These are phyloP conservation scores for Cladosporium austrohemisphaericum DNA, from an alignment of 2,329 filamentous ascomycete genomes.

Conservation along the genomic window DNA sequence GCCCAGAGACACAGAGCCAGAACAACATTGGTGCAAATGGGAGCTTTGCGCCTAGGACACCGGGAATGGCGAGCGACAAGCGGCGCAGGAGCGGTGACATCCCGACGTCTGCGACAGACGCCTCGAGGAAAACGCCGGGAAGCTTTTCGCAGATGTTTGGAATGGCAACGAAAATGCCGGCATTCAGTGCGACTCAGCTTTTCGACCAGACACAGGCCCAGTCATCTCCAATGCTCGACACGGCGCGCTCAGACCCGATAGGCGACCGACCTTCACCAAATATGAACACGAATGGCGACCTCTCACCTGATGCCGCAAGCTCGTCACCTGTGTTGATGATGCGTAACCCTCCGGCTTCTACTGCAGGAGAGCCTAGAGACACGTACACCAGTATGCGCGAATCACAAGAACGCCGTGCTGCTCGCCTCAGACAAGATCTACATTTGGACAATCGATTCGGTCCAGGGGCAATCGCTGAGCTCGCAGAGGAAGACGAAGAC, in stretches of 20 bases:
- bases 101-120: slow-evolving; percentile 41
- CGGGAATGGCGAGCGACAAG: slow-evolving; percentile 39
- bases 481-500: slow-evolving; percentile 24
- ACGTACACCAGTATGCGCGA: slow-evolving; percentile 44
- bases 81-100: slow-evolving; percentile 37
- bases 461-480: slow-evolving; percentile 10
- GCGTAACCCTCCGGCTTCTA: slow-evolving; percentile 23
- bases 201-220: slow-evolving; percentile 45
- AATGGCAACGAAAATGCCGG: slow-evolving; percentile 29
- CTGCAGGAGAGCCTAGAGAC: slow-evolving; percentile 36
- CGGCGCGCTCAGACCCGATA: slow-evolving; percentile 40
- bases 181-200: slow-evolving; percentile 44
- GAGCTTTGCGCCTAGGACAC: slow-evolving; percentile 36
- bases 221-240: slow-evolving; percentile 41
- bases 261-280: slow-evolving; percentile 46
- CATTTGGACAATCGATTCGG: slow-evolving; percentile 16
- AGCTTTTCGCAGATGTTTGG: slow-evolving; percentile 40
- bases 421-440: slow-evolving; percentile 20
- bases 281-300: slow-evolving; percentile 27
- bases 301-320: slow-evolving; percentile 35
- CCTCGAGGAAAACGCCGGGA: slow-evolving; percentile 36
- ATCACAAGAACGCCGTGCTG: slow-evolving; percentile 40
- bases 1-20: slow-evolving; percentile 26
- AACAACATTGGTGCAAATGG: slow-evolving; percentile 3
- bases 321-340: slow-evolving; percentile 39